Conservation (phyloP, 1,284 basidiomycete species). For the Pascua guehoae region DNA sequence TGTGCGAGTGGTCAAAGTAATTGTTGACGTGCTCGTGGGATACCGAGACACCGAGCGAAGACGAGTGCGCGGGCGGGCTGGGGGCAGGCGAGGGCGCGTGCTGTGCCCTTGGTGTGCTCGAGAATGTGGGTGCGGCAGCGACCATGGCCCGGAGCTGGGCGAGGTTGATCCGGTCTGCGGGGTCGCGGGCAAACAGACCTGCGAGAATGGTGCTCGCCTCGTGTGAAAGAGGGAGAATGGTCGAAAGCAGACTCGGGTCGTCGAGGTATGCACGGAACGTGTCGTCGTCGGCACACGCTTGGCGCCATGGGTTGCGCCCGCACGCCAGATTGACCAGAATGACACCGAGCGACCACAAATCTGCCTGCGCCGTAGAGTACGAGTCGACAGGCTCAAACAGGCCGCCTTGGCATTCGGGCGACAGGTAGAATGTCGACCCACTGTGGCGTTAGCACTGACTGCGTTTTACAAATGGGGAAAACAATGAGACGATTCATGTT, state of each 20-base stretch:
- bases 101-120: slow-evolving; percentile 35
- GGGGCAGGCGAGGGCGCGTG: neutral
- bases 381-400: slow-evolving; percentile 51
- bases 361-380: slow-evolving; percentile 72
- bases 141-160: slow-evolving; percentile 61
- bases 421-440: slow-evolving; percentile 84
- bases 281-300: slow-evolving; percentile 66
- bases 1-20: neutral
- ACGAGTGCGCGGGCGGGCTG: neutral
- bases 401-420: slow-evolving; percentile 83
- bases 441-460: slow-evolving; percentile 36
- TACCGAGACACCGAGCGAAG: neutral
- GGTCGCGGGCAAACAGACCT: slow-evolving; percentile 58
- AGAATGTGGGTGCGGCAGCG: slow-evolving; percentile 62
- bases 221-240: slow-evolving; percentile 62
- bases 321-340: slow-evolving; percentile 85
- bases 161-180: slow-evolving; percentile 58
- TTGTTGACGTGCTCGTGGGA: neutral
- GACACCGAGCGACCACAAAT: slow-evolving; percentile 93
- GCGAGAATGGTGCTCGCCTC: slow-evolving; percentile 55
- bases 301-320: slow-evolving; percentile 82
- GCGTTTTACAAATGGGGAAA: neutral
- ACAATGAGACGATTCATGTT: slow-evolving; percentile 2
- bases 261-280: slow-evolving; percentile 67
- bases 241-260: slow-evolving; percentile 65